These are phyloP conservation scores for Penicillium tannophilum DNA, from an alignment of 495 filamentous ascomycete species.

Conservation along the genomic window DNA sequence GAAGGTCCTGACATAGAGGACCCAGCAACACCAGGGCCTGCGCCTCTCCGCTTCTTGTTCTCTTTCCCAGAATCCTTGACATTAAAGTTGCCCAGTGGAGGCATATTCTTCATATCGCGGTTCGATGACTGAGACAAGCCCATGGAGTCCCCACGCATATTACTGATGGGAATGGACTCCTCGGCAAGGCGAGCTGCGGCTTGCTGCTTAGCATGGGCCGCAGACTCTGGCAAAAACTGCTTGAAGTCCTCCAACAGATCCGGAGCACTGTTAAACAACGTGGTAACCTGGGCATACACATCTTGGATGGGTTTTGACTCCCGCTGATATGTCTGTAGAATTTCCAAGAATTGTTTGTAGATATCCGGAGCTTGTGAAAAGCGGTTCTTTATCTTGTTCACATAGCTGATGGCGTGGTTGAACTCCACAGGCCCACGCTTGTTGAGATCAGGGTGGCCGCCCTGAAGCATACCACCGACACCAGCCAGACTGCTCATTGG, in stretches of 20 bases:
- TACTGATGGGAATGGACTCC: constrained; percentile 64
- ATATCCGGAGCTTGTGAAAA: constrained; percentile 95
- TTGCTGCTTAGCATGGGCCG: constrained; percentile 81
- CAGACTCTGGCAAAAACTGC: constrained; percentile 96
- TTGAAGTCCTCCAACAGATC: constrained; percentile 99
- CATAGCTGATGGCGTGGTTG: constrained; percentile 99
- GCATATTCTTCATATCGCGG: constrained; percentile 69
- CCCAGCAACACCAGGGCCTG: constrained; percentile 31
- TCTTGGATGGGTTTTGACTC: constrained; percentile 99
- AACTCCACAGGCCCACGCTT: constrained; percentile 97
- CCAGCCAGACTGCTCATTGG: constrained; percentile 49
- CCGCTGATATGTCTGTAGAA: constrained; percentile 96
- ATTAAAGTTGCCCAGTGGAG: constrained; percentile 93
- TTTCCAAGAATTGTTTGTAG: constrained; percentile 99
- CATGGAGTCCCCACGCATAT: constrained; percentile 56
- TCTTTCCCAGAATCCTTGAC: constrained; percentile 67
- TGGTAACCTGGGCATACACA: constrained; percentile 96
- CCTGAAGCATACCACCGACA: constrained; percentile 49
- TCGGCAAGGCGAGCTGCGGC: constrained; percentile 64
- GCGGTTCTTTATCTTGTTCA: constrained; percentile 99
- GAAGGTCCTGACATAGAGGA: constrained; percentile 36
- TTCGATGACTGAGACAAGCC: constrained; percentile 50
- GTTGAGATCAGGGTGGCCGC: constrained; percentile 66
- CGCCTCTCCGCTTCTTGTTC: constrained; percentile 74
- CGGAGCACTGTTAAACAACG: constrained; percentile 89